Percentiles rank a stretch among this genome's conserved stretches.
These are phyloP conservation scores for Ogataea trehaloabstinens DNA, from an alignment of 805 yeast species.

Conservation along the genomic window DNA sequence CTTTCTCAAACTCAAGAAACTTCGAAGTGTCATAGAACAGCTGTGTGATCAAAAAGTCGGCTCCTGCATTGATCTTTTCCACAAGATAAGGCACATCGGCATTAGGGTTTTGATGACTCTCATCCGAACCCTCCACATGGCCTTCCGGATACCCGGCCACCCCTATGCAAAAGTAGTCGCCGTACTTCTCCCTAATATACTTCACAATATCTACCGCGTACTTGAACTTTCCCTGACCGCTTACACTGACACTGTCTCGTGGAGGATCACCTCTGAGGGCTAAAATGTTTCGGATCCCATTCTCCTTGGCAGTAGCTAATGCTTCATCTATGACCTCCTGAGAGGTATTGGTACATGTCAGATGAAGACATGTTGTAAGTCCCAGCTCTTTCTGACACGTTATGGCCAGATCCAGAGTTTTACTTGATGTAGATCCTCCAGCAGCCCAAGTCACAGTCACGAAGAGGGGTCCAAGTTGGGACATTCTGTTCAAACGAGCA, in stretches of 20 bases:
- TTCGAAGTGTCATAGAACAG: constrained; percentile 84
- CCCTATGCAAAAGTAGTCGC: constrained; percentile 86
- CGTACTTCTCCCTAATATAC: constrained; percentile 69
- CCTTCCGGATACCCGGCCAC: constrained; percentile 99
- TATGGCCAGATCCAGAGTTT: constrained; percentile 79
- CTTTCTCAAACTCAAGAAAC: constrained; percentile 62
- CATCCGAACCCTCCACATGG: constrained; percentile 83
- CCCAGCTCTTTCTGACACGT: constrained; percentile 73
- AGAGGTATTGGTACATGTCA: constrained; percentile 94
- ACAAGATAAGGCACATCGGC: constrained; percentile 76
- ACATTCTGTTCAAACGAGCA: constrained; percentile 86
- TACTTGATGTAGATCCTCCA: constrained; percentile 89
- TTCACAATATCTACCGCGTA: constrained; percentile 84
- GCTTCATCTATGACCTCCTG: constrained; percentile 76
- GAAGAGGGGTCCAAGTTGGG: constrained; percentile 82
- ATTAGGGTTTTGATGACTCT: constrained; percentile 57
- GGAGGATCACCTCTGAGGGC: constrained; percentile 98
- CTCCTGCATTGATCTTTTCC: constrained; percentile 91
- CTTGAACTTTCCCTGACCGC: constrained; percentile 54
- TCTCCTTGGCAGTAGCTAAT: constrained; percentile 60
- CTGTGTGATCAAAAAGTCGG: constrained; percentile 90
- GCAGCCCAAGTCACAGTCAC: constrained; percentile 99
- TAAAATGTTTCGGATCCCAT: constrained; percentile 84
- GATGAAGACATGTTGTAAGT: constrained; percentile 88
- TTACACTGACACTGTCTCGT: constrained; percentile 52